Conservation (phyloP, 768 basidiomycete species). For the Megacollybia marginata region DNA sequence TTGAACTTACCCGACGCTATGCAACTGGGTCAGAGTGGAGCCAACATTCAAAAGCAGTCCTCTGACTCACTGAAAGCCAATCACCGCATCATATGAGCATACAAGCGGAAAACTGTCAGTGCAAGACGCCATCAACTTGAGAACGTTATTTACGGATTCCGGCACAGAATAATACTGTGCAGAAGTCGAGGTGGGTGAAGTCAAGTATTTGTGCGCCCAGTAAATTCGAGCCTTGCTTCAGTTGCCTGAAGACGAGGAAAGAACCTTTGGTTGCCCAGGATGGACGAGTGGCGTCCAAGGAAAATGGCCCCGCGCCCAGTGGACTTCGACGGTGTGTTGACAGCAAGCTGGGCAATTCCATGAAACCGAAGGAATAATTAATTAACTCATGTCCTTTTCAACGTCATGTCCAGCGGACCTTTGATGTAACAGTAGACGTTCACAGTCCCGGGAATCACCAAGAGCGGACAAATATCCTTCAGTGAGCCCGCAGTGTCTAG, state of each 20-base stretch:
- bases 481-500: slow-evolving; percentile 9
- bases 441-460: slow-evolving; percentile 7
- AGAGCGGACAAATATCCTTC: slow-evolving; percentile 3
- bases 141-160: slow-evolving; percentile 19
- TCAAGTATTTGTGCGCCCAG: slow-evolving; percentile 22
- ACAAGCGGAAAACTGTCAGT: too few species aligned
- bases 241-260: slow-evolving; percentile 21
- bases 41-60: neutral
- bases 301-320: slow-evolving; percentile 6
- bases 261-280: slow-evolving; percentile 14
- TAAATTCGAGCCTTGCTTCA: slow-evolving; percentile 16
- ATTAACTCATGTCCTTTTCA: slow-evolving; percentile 17
- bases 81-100: too few species aligned
- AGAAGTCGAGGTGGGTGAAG: slow-evolving; percentile 8
- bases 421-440: slow-evolving; percentile 2
- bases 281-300: slow-evolving; percentile 12
- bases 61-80: slow-evolving; percentile 6
- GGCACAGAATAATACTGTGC: slow-evolving; percentile 22
- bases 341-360: slow-evolving; percentile 5
- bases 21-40: slow-evolving; percentile 1
- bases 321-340: neutral
- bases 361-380: slow-evolving; percentile 15
- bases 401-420: slow-evolving; percentile 16
- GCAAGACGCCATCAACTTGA: too few species aligned
- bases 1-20: neutral